phyloP scores from a whole-genome alignment of 2,329 filamentous ascomycete species.

The Talaromyces sp. region DNA sequence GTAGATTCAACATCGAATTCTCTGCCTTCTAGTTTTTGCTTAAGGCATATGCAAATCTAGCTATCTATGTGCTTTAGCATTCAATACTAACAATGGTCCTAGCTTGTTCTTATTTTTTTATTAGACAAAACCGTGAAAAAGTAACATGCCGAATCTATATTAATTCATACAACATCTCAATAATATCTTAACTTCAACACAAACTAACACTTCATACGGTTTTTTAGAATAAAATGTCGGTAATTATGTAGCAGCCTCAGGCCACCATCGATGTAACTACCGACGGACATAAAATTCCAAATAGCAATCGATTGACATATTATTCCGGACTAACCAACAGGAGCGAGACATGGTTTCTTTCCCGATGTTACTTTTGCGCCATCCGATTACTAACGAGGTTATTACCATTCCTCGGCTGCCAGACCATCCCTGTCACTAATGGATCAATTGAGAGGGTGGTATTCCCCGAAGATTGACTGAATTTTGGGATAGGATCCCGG shows the following conservation, averaged over 20 bases:
- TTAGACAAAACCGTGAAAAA: not conserved
- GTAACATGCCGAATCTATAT: not conserved
- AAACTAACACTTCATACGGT: not conserved
- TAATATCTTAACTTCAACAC: not conserved
- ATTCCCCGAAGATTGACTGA: not conserved
- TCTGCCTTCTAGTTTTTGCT: not conserved
- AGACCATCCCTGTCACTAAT: not conserved
- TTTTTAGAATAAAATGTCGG: not conserved
- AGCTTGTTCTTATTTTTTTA: too few relatives aligned
- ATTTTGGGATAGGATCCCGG: not conserved
- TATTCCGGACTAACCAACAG: not conserved
- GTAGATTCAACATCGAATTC: too few relatives aligned
- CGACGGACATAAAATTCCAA: not conserved
- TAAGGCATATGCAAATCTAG: not conserved
- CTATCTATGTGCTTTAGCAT: not conserved
- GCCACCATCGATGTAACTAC: not conserved
- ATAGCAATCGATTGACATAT: not conserved
- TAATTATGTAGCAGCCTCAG: not conserved
- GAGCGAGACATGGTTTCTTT: not conserved
- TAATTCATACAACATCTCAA: not conserved
- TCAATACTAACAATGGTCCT: not conserved
- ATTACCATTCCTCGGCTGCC: not conserved
- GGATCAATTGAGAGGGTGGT: not conserved
- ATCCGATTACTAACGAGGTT: not conserved
- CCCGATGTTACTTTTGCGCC: not conserved